Conservation (phyloP, 129 eudicot genomes). For the Artemisia tridentata region DNA sequence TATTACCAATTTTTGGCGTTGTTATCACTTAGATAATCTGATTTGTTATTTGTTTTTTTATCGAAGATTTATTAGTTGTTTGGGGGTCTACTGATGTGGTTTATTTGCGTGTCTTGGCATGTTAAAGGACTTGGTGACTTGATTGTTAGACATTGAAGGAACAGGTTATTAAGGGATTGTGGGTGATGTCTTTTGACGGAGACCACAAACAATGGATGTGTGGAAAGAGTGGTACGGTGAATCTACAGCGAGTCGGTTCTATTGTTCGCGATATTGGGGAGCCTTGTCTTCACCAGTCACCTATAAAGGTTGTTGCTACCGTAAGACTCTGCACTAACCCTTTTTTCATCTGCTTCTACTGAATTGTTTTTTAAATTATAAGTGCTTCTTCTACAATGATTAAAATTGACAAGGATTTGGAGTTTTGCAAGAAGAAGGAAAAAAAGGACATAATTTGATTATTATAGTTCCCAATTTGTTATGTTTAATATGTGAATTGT, state of each 20-base stretch:
- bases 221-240: slow-evolving; percentile 67
- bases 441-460: neutral
- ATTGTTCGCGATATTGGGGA: slow-evolving; percentile 94
- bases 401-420: slow-evolving; percentile 5
- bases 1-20: neutral
- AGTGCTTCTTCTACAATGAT: neutral
- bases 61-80: neutral
- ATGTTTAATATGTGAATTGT: neutral
- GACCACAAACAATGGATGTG: slow-evolving; percentile 76
- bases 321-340: slow-evolving; percentile 48
- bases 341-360: slow-evolving; percentile 1
- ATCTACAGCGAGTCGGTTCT: slow-evolving; percentile 68
- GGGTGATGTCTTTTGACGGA: slow-evolving; percentile 76
- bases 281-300: slow-evolving; percentile 91
- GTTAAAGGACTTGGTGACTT: slow-evolving; percentile 25
- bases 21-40: too few species aligned
- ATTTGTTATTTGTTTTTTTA: slow-evolving; percentile 1
- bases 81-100: slow-evolving; percentile 18
- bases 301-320: slow-evolving; percentile 75
- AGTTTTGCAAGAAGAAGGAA: neutral
- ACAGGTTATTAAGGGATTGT: slow-evolving; percentile 3
- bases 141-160: slow-evolving; percentile 27
- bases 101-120: neutral
- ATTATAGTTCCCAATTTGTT: slow-evolving; percentile 1
- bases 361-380: neutral